Percentiles rank a stretch among this genome's conserved stretches.
These are phyloP conservation scores for Xylaria telfairii DNA, from an alignment of 495 filamentous ascomycete genomes.

Conservation along the genomic window DNA sequence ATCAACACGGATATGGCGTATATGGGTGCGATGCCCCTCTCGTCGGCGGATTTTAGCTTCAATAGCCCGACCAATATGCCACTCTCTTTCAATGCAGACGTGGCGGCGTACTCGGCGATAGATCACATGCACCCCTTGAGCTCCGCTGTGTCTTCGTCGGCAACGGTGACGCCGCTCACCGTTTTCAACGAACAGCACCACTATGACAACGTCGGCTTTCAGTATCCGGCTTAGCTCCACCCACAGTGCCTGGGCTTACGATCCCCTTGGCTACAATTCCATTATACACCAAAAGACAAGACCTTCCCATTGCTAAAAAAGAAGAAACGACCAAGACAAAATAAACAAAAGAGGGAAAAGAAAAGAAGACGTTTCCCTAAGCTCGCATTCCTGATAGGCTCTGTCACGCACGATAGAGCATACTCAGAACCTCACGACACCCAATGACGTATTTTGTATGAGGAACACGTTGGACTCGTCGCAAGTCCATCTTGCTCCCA, in stretches of 20 bases:
- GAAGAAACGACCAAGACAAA: neutral
- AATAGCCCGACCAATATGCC: slow-evolving; percentile 36
- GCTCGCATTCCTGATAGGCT: neutral
- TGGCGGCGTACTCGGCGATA: slow-evolving; percentile 28
- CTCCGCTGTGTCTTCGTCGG: slow-evolving; percentile 48
- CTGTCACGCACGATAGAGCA: neutral
- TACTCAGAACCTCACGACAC: neutral
- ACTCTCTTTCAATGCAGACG: slow-evolving; percentile 29
- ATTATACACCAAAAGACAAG: neutral
- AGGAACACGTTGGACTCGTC: neutral
- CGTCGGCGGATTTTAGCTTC: slow-evolving; percentile 47
- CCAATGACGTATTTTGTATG: neutral
- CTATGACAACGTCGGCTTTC: slow-evolving; percentile 33
- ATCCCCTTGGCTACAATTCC: neutral
- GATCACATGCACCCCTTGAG: slow-evolving; percentile 42
- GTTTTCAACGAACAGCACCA: slow-evolving; percentile 33
- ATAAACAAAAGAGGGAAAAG: neutral
- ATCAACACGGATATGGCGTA: slow-evolving; percentile 37
- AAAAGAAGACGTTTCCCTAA: slow-evolving; percentile 3
- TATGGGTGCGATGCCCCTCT: slow-evolving; percentile 44
- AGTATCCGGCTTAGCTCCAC: slow-evolving; percentile 26
- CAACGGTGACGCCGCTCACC: slow-evolving; percentile 47
- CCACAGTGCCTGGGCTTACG: neutral
- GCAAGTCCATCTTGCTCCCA: neutral
- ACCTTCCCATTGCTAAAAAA: neutral